These are phyloP conservation scores for Nitzschia sp. DNA, from an alignment of 108 stramenopile species.

Conservation along the genomic window DNA sequence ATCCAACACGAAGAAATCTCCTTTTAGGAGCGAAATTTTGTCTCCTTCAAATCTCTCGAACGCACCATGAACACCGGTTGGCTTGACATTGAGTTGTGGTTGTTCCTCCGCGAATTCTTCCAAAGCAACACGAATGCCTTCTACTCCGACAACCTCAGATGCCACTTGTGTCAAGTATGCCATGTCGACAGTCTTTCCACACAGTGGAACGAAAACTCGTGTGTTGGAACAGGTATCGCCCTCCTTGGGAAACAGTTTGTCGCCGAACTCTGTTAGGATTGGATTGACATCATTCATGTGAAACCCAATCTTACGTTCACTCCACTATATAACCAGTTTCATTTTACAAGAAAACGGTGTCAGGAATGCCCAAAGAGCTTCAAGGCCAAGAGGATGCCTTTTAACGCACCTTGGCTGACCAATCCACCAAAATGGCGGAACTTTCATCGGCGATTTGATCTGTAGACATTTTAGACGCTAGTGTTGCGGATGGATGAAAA, in stretches of 20 bases:
- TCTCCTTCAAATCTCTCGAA: conserved; percentile 50
- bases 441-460: neutral
- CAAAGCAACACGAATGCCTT: conserved; percentile 68
- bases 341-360: no score
- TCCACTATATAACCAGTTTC: conserved; percentile 30
- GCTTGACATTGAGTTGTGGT: conserved; percentile 30
- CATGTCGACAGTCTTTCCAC: conserved; percentile 86
- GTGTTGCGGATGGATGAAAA: neutral
- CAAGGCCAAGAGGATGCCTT: no score
- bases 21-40: conserved; percentile 56
- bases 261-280: conserved; percentile 1
- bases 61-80: neutral
- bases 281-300: conserved; percentile 36
- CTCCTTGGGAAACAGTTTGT: conserved; percentile 14
- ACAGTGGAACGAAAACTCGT: conserved; percentile 77
- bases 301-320: conserved; percentile 22
- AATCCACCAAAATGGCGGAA: neutral
- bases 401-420: neutral
- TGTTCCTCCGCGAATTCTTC: conserved; percentile 74
- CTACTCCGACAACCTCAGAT: conserved; percentile 67
- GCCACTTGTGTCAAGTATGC: conserved; percentile 54
- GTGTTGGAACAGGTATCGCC: neutral
- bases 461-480: neutral
- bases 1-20: conserved; percentile 66
- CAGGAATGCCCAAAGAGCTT: no score